Conservation (phyloP, 2,329 filamentous ascomycete species). For the Colletotrichum destructivum region DNA sequence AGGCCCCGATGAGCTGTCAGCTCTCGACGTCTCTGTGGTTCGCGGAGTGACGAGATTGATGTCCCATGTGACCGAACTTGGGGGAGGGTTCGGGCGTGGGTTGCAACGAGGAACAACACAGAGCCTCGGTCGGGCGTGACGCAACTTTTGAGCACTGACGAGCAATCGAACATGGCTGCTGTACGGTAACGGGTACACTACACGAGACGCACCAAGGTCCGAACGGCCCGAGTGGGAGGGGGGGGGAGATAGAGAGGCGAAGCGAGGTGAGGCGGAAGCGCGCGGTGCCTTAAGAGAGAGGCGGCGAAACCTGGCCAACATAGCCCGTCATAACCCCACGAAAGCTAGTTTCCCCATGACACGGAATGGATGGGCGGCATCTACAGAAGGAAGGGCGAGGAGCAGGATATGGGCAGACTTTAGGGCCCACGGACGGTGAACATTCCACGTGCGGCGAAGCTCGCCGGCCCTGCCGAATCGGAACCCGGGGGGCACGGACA, state of each 20-base stretch:
- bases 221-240: neutral
- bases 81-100: too few species aligned
- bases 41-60: neutral
- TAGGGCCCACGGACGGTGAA: conserved; percentile 9
- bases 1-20: conserved; percentile 39
- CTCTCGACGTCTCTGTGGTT: neutral
- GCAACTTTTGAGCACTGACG: conserved; percentile 24
- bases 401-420: conserved; percentile 19
- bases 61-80: too few species aligned
- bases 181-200: neutral
- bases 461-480: conserved; percentile 26
- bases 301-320: too few species aligned
- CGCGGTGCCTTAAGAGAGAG: conserved; percentile 5
- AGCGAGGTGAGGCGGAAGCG: too few species aligned
- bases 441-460: conserved; percentile 17
- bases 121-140: conserved; percentile 1
- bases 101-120: too few species aligned
- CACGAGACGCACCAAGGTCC: neutral
- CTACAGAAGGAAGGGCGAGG: neutral
- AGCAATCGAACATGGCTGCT: neutral
- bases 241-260: too few species aligned
- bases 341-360: conserved; percentile 28
- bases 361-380: conserved; percentile 8
- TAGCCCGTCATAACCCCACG: conserved; percentile 3
- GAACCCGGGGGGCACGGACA: conserved; percentile 24